phyloP scores from a whole-genome alignment of 1,284 basidiomycete genomes.

The Cutaneotrichosporon sp. region DNA sequence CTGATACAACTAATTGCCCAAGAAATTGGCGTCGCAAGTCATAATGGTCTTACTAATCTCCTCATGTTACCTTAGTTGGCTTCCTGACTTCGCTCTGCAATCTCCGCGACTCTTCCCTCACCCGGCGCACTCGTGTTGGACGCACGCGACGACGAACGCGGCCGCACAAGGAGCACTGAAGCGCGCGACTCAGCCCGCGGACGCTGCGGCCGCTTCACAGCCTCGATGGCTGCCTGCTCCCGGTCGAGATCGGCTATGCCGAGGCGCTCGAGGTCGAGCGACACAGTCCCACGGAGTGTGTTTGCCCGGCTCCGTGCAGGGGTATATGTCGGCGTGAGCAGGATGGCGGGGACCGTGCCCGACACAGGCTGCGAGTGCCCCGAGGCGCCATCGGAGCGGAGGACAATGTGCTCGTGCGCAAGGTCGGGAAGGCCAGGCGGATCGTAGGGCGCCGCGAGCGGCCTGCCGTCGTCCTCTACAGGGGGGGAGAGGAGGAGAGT shows the following conservation, averaged over 20 bases:
- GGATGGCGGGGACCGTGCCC: constrained; percentile 10
- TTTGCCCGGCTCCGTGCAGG: constrained; percentile 6
- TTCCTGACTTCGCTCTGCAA: too few relatives aligned
- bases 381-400: background rate
- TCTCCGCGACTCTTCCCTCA: background rate
- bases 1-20: too few relatives aligned
- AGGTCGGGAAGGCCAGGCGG: constrained; percentile 4
- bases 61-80: too few relatives aligned
- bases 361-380: background rate
- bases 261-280: constrained; percentile 21
- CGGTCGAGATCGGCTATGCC: background rate
- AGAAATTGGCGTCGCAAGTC: too few relatives aligned
- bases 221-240: constrained; percentile 6
- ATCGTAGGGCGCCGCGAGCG: too few relatives aligned
- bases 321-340: constrained; percentile 13
- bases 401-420: constrained; percentile 10
- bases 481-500: constrained; percentile 7
- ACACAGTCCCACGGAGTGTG: constrained; percentile 13
- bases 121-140: background rate
- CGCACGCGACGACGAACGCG: background rate
- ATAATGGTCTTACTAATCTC: too few relatives aligned
- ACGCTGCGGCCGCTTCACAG: background rate
- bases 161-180: background rate
- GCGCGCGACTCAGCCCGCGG: background rate
- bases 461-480: background rate